Evolutionary conservation across 768 basidiomycete genomes (phyloP), one percentile per base, ranked within the genome.

Genomic region (Chalciporus sphaerocephalus): DNA sequence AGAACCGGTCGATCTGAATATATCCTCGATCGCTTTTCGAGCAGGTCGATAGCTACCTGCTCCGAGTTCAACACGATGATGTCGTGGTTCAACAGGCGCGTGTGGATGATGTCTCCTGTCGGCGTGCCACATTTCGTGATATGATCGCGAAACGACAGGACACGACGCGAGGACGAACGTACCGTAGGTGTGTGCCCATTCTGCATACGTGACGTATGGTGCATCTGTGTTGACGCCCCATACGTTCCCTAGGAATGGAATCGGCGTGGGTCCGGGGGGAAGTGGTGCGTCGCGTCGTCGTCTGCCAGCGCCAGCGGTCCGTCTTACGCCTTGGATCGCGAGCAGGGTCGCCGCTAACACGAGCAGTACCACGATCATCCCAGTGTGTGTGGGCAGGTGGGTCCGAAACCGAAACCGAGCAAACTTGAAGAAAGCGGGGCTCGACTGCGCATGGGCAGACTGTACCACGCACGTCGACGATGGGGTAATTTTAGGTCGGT

Each of bases 1-100:
- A 27, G 36, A 3, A 10, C 10, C 8, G 58, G 42, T 6, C 56
- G 40, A 38, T 52, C 50, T 37, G 76, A 81, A 54, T 80, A 81
- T 17, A 75, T 74, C 9, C 71, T 56, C 37, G 78, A 73, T 23
- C 75, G 70, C 54, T 70, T 75, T 28, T 81, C 79, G 24, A 81
- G 59, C 24, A 81, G 60, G 35, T 77, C 76, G 17, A 65, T 64
- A 23, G 70, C 71, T 12, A 67, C 69, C 49, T 74, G 62, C 46
- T 72, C 57, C 54, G 69, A 71, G 61, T 74, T 80, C 38, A 83
- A 56, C 38, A 80, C 63, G 41, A 81, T 54, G 57, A 80, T 67
- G 2, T 74, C 65, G 46, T 74, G 69, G 25, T 70, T 67, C 41
- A 80, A 59, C 20, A 77, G 53, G 17, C 33, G 38, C 0, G 15